These are phyloP conservation scores for Rubia yunnanensis DNA, from an alignment of 257 asterid species.

Conservation along the genomic window DNA sequence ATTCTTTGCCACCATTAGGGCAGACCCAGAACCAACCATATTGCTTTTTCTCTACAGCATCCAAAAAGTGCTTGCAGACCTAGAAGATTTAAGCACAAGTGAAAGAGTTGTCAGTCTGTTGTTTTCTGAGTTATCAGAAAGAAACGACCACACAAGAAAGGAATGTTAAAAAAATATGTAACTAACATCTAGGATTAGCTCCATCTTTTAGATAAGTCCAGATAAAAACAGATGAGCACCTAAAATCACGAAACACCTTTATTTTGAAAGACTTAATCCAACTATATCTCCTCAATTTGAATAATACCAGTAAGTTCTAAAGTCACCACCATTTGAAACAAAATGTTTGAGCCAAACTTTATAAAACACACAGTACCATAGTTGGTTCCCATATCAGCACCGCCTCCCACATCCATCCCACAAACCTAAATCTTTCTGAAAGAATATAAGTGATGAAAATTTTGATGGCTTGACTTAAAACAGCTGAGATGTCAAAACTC, in stretches of 20 bases:
- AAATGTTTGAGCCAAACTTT: background rate
- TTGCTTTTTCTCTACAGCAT: slow-evolving; percentile 98
- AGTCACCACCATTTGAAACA: background rate
- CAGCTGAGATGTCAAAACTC: background rate
- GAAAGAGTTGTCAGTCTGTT: background rate
- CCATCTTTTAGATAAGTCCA: background rate
- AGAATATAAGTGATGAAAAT: background rate
- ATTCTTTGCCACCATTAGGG: slow-evolving; percentile 87
- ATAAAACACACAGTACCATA: background rate
- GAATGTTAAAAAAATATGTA: background rate
- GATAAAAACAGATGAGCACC: background rate
- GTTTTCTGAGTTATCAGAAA: background rate
- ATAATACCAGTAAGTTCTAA: background rate
- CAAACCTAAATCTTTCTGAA: background rate
- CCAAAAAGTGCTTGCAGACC: slow-evolving; percentile 88
- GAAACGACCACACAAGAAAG: background rate
- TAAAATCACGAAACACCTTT: background rate
- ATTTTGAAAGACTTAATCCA: background rate
- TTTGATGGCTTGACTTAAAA: background rate
- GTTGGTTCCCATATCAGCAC: background rate
- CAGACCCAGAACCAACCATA: slow-evolving; percentile 98
- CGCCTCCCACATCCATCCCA: background rate
- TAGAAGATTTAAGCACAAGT: slow-evolving; percentile 15
- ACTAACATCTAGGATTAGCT: background rate
- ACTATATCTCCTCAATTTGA: background rate